Evolutionary conservation across 2,329 filamentous ascomycete genomes (phyloP), one percentile per base, ranked within the genome.

Genomic region (Diaporthe caulivora): DNA sequence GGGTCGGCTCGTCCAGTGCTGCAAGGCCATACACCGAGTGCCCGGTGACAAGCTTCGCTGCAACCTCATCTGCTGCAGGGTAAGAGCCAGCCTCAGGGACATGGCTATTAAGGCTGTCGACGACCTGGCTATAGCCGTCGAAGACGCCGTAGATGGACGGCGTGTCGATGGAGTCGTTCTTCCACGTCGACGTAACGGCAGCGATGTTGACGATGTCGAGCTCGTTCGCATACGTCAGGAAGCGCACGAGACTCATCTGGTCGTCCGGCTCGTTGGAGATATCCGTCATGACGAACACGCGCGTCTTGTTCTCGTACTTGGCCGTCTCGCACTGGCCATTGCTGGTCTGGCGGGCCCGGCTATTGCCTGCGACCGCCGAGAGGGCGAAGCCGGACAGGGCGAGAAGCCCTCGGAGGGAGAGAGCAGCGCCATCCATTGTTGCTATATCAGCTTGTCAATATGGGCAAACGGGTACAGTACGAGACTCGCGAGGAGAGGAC

Each of bases 191-290:
- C 0, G 86, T 87, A 55, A 80, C 82, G 10, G 84, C 86, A 4
- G 85, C 83, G n/a, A 86, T 77, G 5, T 84, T 86, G 60, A 85
- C 80, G 3, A 83, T 85, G n/a, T 82, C 76, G 75, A 87, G 86
- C 76, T 87, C 81, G 76, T 87, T 86, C 10, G 82, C 79, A 76
- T 87, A 87, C 1, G 85, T 77, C 5, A 87, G 80, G 73, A 84
- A 85, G 9, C 86, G 82, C 10, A 84, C 82, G 13, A 87, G 78
- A 2, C 83, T 86, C 76, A 86, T 82, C 3, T 82, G 80, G 76
- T 87, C 85, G 71, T 86, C 85, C 0, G 84, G 84, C 74, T 87
- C 85, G 75, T 86, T 86, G 64, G 83, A 83, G 72, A 86, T 86
- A 60, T 87, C 84, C 15, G 83, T 82, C 24, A 85, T 69, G 71